Base-by-base conservation (phyloP, 768 basidiomycete species). In the Grammothele lineata region DNA sequence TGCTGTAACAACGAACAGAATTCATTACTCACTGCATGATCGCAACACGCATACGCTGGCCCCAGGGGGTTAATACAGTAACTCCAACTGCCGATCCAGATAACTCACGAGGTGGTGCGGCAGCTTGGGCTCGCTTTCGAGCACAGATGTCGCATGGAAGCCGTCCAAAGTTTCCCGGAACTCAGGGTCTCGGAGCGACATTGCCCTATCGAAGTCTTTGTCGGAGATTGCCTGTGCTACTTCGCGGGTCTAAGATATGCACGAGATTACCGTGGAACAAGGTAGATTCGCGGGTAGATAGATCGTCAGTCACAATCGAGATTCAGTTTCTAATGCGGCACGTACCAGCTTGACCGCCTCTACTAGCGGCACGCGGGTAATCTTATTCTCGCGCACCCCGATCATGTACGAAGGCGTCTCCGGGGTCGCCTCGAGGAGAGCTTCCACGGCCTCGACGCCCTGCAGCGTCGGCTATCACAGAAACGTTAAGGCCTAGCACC, bases 361-460 rank as follows among this genome's bases (percentile, higher is more conserved):
- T 75, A 96, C 77, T 36, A 99, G 70, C 12, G 92, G 92, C 8
- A 94, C 85, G 22, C 92, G 80, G 7, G 77, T 92, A 56, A 99
- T 90, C 70, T 95, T 95, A 72, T 96, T 97, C 70, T 97, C 94
- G 53, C 81, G 79, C 32, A 96, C 75, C 19, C 96, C 94, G 60
- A 99, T 98, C 87, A 99, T 95, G 63, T 94, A 97, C 0, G 92
- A 95, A 4, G 95, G 95, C 0, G 88, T 92, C 17, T 87, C 80
- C 4, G 94, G 92, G 0, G 81, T 87, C 0, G 95, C 80, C 57
- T 86, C 82, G 5, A 98, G 71, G 22, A 98, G 72, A 2, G 91
- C 87, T 43, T 92, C 79, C 40, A 98, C 87, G 1, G 96, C 95
- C 61, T 96, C 89, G 24, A 92, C 77, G 43, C 92, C 94, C 74